Conservation (phyloP, 2,329 filamentous ascomycete species). For the Zalaria obscura region DNA sequence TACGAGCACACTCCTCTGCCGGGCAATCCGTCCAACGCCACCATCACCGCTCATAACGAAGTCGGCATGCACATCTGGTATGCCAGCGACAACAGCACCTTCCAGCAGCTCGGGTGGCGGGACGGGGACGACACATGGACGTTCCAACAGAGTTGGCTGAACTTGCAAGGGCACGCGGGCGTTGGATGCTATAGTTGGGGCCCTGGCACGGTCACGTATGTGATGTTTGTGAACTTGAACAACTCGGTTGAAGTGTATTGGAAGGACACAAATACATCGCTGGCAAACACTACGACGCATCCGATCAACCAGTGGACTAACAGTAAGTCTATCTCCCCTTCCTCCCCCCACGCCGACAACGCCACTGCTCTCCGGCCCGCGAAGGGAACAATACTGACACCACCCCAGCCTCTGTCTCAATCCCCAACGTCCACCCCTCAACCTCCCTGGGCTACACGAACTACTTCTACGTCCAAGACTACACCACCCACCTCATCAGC, state of each 20-base stretch:
- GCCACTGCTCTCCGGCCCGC: too few relatives aligned
- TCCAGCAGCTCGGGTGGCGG: constrained; percentile 28
- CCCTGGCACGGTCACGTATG: constrained; percentile 23
- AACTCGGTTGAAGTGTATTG: constrained; percentile 28
- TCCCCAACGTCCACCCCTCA: constrained; percentile 22
- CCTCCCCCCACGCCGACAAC: neutral
- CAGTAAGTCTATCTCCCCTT: constrained; percentile 6
- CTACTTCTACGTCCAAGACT: constrained; percentile 27
- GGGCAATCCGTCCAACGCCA: constrained; percentile 11
- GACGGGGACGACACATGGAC: constrained; percentile 22
- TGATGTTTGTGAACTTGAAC: constrained; percentile 26
- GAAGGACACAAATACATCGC: constrained; percentile 27
- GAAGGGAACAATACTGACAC: too few relatives aligned
- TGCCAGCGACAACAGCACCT: constrained; percentile 22
- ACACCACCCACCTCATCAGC: constrained; percentile 17
- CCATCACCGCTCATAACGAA: constrained; percentile 13
- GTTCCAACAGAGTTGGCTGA: constrained; percentile 20
- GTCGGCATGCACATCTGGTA: constrained; percentile 32
- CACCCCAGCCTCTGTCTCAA: constrained; percentile 11
- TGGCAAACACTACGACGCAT: constrained; percentile 15
- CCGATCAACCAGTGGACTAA: constrained; percentile 26
- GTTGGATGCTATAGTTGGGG: constrained; percentile 31
- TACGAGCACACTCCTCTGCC: constrained; percentile 22
- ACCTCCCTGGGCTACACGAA: constrained; percentile 28
- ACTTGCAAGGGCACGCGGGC: constrained; percentile 28